Evolutionary conservation across 495 filamentous ascomycete genomes (phyloP), one percentile per base, ranked within the genome.

Genomic region (Tetracladium setigerum): DNA sequence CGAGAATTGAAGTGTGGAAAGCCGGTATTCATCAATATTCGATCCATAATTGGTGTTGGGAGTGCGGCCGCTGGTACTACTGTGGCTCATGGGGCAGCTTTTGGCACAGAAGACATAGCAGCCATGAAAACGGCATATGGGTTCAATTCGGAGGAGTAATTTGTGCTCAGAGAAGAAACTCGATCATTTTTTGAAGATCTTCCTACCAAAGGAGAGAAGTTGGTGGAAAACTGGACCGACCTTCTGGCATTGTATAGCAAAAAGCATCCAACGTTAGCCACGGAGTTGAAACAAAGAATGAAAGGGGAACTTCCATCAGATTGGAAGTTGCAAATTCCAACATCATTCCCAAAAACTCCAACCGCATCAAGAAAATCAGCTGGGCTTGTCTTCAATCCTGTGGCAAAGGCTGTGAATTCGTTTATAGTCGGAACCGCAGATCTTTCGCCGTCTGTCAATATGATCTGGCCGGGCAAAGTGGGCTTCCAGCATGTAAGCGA

Each of bases 381-480:
- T 6, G 73, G 72, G 4, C 55, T 73, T 2, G 67, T 77, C 7
- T 72, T 68, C 50, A 74, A 73, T 46, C 71, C 71, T 0, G 58
- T 79, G 14, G 68, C 69, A 2, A 52, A 67, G 27, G 58, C 69
- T 4, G 39, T 74, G 11, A 60, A 64, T n/a, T 68, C 61, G 18
- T 70, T 81, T 54, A 75, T 81, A 67, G 71, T 78, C 14, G 76
- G 75, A 8, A 77, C 74, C 0, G 76, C 77, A 5, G 76, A 81
- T 54, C 61, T 81, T 16, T 68, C 74, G 0, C 74, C 74, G 3
- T 78, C 74, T 0, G 31, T 34, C 8, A 74, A 77, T 59, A 74
- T 77, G 71, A 66, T 65, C 38, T 79, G 68, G 69, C 63, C 68
- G 18, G 67, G 58, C 17, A 74, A 74, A 53, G 58, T 68, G 2